Evolutionary conservation across 1,284 basidiomycete genomes (phyloP), one percentile per base, ranked within the genome.

Genomic region (Tranzscheliella williamsii): DNA sequence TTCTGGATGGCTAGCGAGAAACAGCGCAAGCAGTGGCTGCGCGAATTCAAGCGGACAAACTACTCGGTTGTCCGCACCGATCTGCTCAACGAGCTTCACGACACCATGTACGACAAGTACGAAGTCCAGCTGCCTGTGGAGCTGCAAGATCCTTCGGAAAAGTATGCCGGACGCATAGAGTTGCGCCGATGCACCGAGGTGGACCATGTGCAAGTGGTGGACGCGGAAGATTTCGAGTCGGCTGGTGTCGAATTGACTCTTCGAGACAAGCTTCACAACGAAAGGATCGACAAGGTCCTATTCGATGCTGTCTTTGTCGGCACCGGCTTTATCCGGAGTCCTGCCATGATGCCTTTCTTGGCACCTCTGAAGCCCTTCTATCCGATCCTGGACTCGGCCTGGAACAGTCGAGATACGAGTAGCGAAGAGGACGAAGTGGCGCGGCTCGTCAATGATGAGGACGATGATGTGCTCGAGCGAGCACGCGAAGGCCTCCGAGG

Each of bases 1-100:
- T 77, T 75, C 56, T 77, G 73, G 73, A 39, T 54, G 31, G 63
- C 65, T 8, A 47, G 36, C 26, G 60, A 58, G 32, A 39, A 42
- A 26, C 55, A 70, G 26, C 70, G 75, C 22, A 46, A 49, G 18
- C 56, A 50, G 22, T 73, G 72, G 72, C 46, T 66, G 5, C 46
- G 43, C 22, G 75, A 77, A 47, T 77, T 73, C 48, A 70, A 68
- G 48, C 67, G 73, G 11, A 76, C 75, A 31, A 76, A 76, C 50
- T 76, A 76, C 55, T 70, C 67, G 24, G 75, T 76, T 11, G 72
- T 76, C 4, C 58, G 70, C 11, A 58, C 42, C 13, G 67, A 75
- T 37, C 41, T 75, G 30, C 49, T 76, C 37, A 67, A 71, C 42
- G 54, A 67, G 42, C 40, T 76, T 29, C 60, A 73, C 54, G 67